These are phyloP conservation scores for Pichiaceae sp. DNA, from an alignment of 1,139 yeast genomes.

Conservation along the genomic window DNA sequence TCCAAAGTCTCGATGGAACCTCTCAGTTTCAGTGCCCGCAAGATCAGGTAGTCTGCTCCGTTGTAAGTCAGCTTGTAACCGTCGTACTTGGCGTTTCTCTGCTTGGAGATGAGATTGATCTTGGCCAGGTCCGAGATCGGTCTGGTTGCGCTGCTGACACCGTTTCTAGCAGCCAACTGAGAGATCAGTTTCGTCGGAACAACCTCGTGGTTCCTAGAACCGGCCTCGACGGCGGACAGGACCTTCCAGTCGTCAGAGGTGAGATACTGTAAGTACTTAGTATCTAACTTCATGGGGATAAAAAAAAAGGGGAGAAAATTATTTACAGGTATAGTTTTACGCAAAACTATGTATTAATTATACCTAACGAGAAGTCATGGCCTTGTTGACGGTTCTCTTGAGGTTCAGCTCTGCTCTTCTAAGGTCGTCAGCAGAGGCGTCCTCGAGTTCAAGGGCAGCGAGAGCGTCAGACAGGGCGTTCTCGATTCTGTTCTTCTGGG, in stretches of 20 bases:
- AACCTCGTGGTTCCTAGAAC: slow-evolving; percentile 87
- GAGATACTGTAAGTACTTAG: slow-evolving; percentile 87
- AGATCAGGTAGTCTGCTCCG: slow-evolving; percentile 88
- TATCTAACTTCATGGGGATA: slow-evolving; percentile 71
- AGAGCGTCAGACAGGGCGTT: slow-evolving; percentile 97
- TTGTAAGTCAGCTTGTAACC: slow-evolving; percentile 84
- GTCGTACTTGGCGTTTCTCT: slow-evolving; percentile 84
- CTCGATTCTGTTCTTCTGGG: slow-evolving; percentile 97
- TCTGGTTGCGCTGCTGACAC: slow-evolving; percentile 62
- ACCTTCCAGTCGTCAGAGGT: slow-evolving; percentile 87
- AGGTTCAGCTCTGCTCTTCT: slow-evolving; percentile 99
- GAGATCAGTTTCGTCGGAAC: slow-evolving; percentile 86
- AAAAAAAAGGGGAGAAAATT: not conserved
- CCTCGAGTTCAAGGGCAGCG: slow-evolving; percentile 97
- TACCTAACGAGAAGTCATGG: slow-evolving; percentile 95
- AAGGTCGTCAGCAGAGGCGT: slow-evolving; percentile 90
- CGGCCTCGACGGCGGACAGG: slow-evolving; percentile 82
- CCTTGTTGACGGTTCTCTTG: slow-evolving; percentile 99
- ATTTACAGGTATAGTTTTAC: not conserved
- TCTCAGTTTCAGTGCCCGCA: slow-evolving; percentile 71
- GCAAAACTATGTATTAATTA: not conserved
- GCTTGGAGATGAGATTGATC: slow-evolving; percentile 62
- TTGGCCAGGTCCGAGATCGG: slow-evolving; percentile 84
- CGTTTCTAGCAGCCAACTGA: slow-evolving; percentile 70
- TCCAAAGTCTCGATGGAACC: slow-evolving; percentile 75